Base-by-base conservation (phyloP, 129 eudicot species). In the Silybum marianum region DNA sequence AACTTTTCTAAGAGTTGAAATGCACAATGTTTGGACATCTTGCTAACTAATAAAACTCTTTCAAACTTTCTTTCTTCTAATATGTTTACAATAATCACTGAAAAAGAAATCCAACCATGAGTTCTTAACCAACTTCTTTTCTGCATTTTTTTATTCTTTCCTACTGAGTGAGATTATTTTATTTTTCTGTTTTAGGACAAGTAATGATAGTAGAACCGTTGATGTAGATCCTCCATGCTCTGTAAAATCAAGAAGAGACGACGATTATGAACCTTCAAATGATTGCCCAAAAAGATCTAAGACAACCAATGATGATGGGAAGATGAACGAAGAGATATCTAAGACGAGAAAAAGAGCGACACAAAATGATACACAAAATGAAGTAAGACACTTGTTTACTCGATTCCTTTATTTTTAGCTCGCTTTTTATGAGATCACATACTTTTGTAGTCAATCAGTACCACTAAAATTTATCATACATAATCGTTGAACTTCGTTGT, bases 291-390 rank as follows among this genome's bases (percentile, higher is more conserved):
- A 63, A 63, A 78, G 39, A 75, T 75, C 77, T 60, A 79, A 36
- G 38, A 78, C 51, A 70, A 72, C 70, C 60, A 34, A 68, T 66
- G 68, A 24, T 11, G 74, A 71, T 40, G 78, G 78, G 71, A 84
- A 83, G 80, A 25, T 67, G 70, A 74, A 77, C 6, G 28, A 54
- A 24, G 54, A 58, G 9, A 19, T 65, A 40, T 48, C 86, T 21
- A 86, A 78, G 74, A 85, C 76, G 79, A 84, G 73, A 77, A 88
- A 84, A 85, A 80, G 84, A 80, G 83, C 58, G 79, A 76, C 48
- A 26, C 65, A 7, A 32, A 75, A 80, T 72, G 30, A 28, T 28
- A 28, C 30, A 28, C 30, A 28, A 28, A 28, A 28, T 68, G 86
- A 86, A 34, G 92, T 85, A 82, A 77, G 85, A 9, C 67, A 51